Percentiles rank a stretch among this genome's conserved stretches.
These are phyloP conservation scores for Nicotiana otophora DNA, from an alignment of 257 asterid genomes.

Conservation along the genomic window DNA sequence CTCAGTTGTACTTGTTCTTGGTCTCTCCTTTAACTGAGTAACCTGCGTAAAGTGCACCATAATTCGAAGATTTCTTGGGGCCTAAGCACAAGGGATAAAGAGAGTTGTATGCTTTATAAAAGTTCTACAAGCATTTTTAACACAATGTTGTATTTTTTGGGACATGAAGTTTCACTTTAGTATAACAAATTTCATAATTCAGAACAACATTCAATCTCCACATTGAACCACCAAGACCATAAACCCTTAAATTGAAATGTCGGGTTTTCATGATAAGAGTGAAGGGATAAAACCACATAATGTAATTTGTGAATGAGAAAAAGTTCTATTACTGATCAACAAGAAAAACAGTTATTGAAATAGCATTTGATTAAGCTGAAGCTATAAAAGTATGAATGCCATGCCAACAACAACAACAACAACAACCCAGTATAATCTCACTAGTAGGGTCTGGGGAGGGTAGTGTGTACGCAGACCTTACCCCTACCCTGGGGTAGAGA, in stretches of 20 bases:
- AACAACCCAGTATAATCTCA: too few relatives aligned
- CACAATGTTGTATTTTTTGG: not conserved
- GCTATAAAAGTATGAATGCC: too few relatives aligned
- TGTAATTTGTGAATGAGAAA: too few relatives aligned
- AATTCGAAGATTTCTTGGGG: not conserved
- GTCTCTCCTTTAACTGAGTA: not conserved
- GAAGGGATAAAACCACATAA: not conserved
- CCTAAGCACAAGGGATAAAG: not conserved
- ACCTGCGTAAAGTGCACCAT: not conserved
- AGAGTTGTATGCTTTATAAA: not conserved
- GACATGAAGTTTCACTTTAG: not conserved
- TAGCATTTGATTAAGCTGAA: too few relatives aligned
- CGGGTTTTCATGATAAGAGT: not conserved
- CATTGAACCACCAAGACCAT: not conserved
- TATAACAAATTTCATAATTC: not conserved
- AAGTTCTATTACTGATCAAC: too few relatives aligned
- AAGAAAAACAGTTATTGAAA: too few relatives aligned
- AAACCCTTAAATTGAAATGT: not conserved
- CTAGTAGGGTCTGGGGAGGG: too few relatives aligned
- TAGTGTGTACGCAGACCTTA: too few relatives aligned
- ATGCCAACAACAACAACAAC: too few relatives aligned
- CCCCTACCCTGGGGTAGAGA: too few relatives aligned
- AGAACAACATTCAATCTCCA: not conserved
- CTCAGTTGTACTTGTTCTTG: not conserved
- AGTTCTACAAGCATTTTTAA: too few relatives aligned